Evolutionary conservation across 1,284 basidiomycete genomes (phyloP).

Genomic region (Golubevia sp.): DNA sequence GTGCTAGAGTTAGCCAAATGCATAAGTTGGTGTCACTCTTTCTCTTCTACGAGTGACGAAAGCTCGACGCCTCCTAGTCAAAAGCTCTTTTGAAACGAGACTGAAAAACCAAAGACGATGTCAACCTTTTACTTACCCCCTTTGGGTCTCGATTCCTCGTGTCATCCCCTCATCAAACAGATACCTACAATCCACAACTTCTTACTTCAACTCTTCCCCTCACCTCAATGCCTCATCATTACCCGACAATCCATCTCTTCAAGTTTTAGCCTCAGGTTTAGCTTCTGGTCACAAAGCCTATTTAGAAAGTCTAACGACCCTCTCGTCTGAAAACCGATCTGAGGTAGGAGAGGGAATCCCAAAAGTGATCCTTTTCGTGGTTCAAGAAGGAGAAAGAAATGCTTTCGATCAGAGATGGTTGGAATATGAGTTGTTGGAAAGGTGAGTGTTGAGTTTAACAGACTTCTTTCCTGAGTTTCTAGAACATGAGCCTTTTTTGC

Average conservation of each 20-base stretch:
- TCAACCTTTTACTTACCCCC: conserved; percentile 4
- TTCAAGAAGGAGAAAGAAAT: conserved; percentile 89
- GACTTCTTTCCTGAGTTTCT: neutral
- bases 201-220: neutral
- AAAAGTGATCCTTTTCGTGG: conserved; percentile 76
- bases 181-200: neutral
- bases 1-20: conserved; percentile 73
- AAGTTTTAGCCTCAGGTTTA: neutral
- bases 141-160: neutral
- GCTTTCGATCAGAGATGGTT: conserved; percentile 90
- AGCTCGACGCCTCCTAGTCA: neutral
- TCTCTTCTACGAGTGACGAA: conserved; percentile 7
- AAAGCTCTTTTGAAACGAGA: neutral
- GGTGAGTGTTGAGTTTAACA: conserved; percentile 63
- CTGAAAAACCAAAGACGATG: neutral
- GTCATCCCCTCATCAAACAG: neutral
- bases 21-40: conserved; percentile 71
- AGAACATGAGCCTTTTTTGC: neutral
- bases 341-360: neutral
- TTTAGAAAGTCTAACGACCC: neutral
- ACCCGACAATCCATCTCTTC: conserved; percentile 1
- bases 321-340: neutral
- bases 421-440: conserved; percentile 81
- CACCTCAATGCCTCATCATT: neutral
- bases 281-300: conserved; percentile 65